These are phyloP conservation scores for Anthracocystis setariae DNA, from an alignment of 1,284 basidiomycete genomes.

Conservation along the genomic window DNA sequence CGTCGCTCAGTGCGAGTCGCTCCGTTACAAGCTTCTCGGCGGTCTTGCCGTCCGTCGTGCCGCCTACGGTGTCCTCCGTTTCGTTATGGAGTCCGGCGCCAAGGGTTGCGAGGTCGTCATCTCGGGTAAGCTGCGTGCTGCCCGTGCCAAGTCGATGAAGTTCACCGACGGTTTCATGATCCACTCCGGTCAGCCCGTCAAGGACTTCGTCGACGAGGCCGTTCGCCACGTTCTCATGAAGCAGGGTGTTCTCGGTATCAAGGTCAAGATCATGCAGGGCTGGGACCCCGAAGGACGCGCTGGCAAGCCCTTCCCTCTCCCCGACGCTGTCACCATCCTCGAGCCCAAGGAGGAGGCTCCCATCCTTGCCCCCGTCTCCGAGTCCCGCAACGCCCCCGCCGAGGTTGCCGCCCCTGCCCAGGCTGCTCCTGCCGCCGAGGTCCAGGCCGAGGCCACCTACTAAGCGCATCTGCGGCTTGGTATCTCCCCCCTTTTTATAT, in stretches of 20 bases:
- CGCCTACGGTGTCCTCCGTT: constrained; percentile 99
- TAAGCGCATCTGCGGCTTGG: constrained; percentile 26
- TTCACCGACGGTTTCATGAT: constrained; percentile 99
- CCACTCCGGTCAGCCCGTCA: constrained; percentile 98
- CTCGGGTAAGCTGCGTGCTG: constrained; percentile 98
- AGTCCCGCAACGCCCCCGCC: constrained; percentile 60
- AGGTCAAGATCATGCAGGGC: constrained; percentile 99
- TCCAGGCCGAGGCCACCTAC: constrained; percentile 55
- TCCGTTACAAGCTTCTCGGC: constrained; percentile 99
- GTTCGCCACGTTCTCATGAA: constrained; percentile 98
- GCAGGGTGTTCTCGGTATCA: constrained; percentile 99
- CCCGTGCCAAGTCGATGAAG: constrained; percentile 99
- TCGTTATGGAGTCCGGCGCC: constrained; percentile 99
- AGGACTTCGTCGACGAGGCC: constrained; percentile 97
- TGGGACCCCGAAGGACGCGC: constrained; percentile 84
- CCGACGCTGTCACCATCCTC: constrained; percentile 90
- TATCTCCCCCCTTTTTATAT: constrained; percentile 29
- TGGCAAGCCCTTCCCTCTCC: constrained; percentile 87
- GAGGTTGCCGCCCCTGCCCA: constrained; percentile 44
- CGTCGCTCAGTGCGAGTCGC: constrained; percentile 97
- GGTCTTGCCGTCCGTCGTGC: constrained; percentile 99
- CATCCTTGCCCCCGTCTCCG: constrained; percentile 67
- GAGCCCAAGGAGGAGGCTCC: constrained; percentile 78
- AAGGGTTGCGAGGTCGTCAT: constrained; percentile 99
- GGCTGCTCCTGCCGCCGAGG: constrained; percentile 54